Base-by-base conservation (phyloP, 352 stramenopile genomes). In the Phytophthora megakarya region DNA sequence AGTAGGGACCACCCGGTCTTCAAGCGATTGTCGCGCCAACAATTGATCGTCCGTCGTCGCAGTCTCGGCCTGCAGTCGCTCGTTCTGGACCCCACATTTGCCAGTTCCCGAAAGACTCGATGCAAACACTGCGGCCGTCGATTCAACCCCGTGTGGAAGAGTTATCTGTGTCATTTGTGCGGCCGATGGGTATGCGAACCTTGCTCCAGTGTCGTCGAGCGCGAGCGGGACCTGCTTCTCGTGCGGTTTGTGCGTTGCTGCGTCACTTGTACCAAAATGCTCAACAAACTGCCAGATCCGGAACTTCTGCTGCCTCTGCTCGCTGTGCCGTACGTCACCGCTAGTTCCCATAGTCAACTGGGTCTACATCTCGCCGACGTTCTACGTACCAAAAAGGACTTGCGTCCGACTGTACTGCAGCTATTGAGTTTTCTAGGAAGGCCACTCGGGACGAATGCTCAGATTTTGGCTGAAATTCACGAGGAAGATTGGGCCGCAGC, bases 161-260 rank as follows among this genome's bases (percentile, higher is more conserved):
- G 61, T 19, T 75, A 75, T 21, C 54, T 83, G 16, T 88, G 79
- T 28, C 79, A 88, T 26, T 48, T 84, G 12, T 88, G 79, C 54
- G 79, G 79, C 0, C 53, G 78, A 23, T 86, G 68, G 73, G 65
- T 83, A 1, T 88, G 79, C 28, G 62, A 78, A 22, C 54, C 75
- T 22, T 88, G 79, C 53, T 88, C 79, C 26, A 72, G 53, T 10
- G 79, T 88, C 12, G 73, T 85, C 23, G 79, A 88, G 51, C 68
- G 76, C 13, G 79, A 86, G 39, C 79, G 75, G 0, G 67, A 81
- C 32, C 56, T 78, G 42, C 61, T 81, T 38, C 54, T 55, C n/a
- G 70, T 88, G 18, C 67, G 73, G 23, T 86, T 80, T 48, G 67
- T 88, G 26, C 79, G 79, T 55, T 72, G 67, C 32, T 88, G 79